A percentile compares a stretch with the other conserved stretches of the same genome.
phyloP scores from a whole-genome alignment of 202 grass and related monocot species.

The Dendrocalamus latiflorus region DNA sequence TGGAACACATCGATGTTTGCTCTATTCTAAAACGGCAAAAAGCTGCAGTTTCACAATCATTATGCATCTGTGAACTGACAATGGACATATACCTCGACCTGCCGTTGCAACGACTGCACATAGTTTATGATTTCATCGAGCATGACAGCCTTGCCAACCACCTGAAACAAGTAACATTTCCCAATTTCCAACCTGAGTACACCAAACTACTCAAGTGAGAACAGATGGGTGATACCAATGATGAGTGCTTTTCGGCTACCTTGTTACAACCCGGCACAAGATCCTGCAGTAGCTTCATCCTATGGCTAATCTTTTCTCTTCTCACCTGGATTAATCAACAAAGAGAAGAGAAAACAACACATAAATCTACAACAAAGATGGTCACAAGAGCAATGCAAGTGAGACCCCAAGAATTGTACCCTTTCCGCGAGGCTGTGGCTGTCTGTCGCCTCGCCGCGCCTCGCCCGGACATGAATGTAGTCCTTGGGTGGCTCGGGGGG shows the following conservation, averaged over 20 bases:
- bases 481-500: constrained; percentile 63
- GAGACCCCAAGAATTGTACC: constrained; percentile 42
- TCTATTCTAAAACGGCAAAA: constrained; percentile 17
- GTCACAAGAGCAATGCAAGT: background rate
- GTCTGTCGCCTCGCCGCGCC: constrained; percentile 96
- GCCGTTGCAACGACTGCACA: constrained; percentile 94
- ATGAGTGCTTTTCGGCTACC: constrained; percentile 39
- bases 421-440: constrained; percentile 97
- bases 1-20: background rate
- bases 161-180: constrained; percentile 67
- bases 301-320: constrained; percentile 97
- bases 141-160: constrained; percentile 98
- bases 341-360: background rate
- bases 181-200: constrained; percentile 33
- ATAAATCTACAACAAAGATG: background rate
- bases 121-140: constrained; percentile 99
- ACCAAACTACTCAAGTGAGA: constrained; percentile 29
- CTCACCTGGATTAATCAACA: constrained; percentile 51
- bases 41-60: constrained; percentile 25
- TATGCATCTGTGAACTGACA: constrained; percentile 21
- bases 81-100: constrained; percentile 82
- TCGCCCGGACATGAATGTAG: constrained; percentile 93
- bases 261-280: constrained; percentile 98
- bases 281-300: constrained; percentile 99
- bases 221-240: background rate